phyloP scores from a whole-genome alignment of 2,329 filamentous ascomycete genomes.

The Bipolaris bicolor region DNA sequence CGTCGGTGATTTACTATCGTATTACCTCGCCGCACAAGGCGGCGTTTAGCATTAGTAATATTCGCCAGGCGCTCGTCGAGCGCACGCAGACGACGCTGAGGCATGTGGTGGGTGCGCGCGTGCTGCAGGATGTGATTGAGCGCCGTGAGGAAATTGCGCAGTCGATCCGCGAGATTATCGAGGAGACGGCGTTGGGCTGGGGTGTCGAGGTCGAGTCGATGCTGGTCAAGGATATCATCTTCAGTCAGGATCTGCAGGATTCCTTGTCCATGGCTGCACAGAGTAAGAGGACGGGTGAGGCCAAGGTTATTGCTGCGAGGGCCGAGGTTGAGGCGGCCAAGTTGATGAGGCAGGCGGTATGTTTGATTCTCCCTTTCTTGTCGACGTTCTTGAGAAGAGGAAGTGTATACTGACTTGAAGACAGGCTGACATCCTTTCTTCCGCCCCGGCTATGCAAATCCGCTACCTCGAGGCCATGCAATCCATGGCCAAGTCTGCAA shows the following conservation, averaged over 20 bases:
- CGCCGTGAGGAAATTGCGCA: constrained; percentile 95
- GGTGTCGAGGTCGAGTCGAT: constrained; percentile 96
- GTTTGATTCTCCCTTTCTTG: neutral
- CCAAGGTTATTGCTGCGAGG: constrained; percentile 96
- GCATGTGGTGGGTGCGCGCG: constrained; percentile 92
- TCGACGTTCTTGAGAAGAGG: neutral
- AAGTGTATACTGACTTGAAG: neutral
- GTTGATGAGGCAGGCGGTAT: constrained; percentile 65
- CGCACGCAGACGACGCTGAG: constrained; percentile 97
- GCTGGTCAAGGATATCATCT: constrained; percentile 99
- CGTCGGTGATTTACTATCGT: constrained; percentile 99
- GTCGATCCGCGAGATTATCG: constrained; percentile 95
- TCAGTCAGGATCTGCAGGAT: constrained; percentile 93
- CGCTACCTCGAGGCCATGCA: constrained; percentile 97
- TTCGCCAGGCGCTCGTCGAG: constrained; percentile 94
- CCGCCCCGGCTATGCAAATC: constrained; percentile 82
- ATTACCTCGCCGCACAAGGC: constrained; percentile 95
- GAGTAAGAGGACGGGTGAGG: constrained; percentile 97
- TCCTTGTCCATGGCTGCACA: constrained; percentile 97
- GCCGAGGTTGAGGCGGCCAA: constrained; percentile 94
- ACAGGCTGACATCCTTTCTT: constrained; percentile 74
- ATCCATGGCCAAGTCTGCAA: constrained; percentile 93
- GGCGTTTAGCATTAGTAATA: constrained; percentile 93
- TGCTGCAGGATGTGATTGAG: constrained; percentile 97
- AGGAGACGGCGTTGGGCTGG: constrained; percentile 92